Conservation (phyloP, 1,139 yeast genomes). For the Pichia sp. region DNA sequence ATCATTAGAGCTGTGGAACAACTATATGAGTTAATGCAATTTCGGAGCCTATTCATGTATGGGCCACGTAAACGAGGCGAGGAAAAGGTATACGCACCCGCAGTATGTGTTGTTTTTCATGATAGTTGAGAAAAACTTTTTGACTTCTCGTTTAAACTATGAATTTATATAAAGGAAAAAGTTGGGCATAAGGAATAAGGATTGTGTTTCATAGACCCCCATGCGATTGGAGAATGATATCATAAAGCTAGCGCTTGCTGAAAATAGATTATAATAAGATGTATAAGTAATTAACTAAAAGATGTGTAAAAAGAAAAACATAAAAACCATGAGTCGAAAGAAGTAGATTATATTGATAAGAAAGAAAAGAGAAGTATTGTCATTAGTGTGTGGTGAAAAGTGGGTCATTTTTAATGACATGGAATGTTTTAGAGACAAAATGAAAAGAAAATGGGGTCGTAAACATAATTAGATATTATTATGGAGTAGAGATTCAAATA, state of each 20-base stretch:
- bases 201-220: neutral
- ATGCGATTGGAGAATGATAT: neutral
- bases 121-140: no score
- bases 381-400: neutral
- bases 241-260: neutral
- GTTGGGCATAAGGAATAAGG: neutral
- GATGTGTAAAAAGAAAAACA: neutral
- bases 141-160: no score
- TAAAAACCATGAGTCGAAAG: neutral
- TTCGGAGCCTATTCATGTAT: no score
- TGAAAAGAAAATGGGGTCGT: neutral
- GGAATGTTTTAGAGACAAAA: no score
- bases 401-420: neutral
- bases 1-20: no score
- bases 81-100: no score
- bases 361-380: neutral
- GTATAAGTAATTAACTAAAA: neutral
- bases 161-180: no score
- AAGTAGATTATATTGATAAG: neutral
- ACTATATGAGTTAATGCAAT: no score
- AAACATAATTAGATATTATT: neutral
- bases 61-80: no score
- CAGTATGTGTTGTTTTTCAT: no score
- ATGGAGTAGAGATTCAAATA: constrained; percentile 9
- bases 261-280: neutral